Percentiles rank a stretch among this genome's conserved stretches.
Evolutionary conservation across 129 eudicot genomes (phyloP).

Genomic region (Sambucus nigra): DNA sequence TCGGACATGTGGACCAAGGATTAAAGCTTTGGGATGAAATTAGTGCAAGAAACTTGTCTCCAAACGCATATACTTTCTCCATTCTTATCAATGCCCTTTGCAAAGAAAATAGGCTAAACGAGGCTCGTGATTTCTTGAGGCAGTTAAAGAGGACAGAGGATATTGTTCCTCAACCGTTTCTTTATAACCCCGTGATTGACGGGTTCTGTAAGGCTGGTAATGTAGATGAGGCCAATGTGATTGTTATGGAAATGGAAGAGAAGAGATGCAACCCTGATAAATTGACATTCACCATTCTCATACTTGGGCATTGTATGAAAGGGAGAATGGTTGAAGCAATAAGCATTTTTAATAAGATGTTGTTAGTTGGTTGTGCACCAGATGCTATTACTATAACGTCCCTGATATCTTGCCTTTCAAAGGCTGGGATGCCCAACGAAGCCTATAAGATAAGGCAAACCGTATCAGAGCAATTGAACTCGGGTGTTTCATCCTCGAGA

Average conservation of each 20-base stretch:
- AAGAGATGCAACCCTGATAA: slow-evolving; percentile 67
- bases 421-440: slow-evolving; percentile 87
- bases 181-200: slow-evolving; percentile 89
- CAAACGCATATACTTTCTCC: slow-evolving; percentile 62
- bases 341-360: slow-evolving; percentile 55
- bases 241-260: slow-evolving; percentile 70
- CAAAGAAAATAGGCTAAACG: slow-evolving; percentile 52
- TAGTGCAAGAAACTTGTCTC: slow-evolving; percentile 38
- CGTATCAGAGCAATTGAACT: slow-evolving; percentile 17
- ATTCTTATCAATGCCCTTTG: slow-evolving; percentile 58
- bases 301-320: slow-evolving; percentile 94
- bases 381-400: slow-evolving; percentile 59
- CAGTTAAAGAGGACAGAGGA: slow-evolving; percentile 45
- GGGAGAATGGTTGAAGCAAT: slow-evolving; percentile 88
- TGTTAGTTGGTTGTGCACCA: slow-evolving; percentile 51
- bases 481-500: slow-evolving; percentile 23
- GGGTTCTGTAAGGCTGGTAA: slow-evolving; percentile 86
- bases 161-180: slow-evolving; percentile 54
- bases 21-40: slow-evolving; percentile 59
- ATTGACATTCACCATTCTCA: slow-evolving; percentile 78
- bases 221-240: slow-evolving; percentile 69
- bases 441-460: slow-evolving; percentile 53
- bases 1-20: slow-evolving; percentile 50
- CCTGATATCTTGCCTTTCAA: slow-evolving; percentile 54
- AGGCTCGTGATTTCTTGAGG: slow-evolving; percentile 62